phyloP scores from a whole-genome alignment of 345 rosid genomes.

The Turnera subulata region DNA sequence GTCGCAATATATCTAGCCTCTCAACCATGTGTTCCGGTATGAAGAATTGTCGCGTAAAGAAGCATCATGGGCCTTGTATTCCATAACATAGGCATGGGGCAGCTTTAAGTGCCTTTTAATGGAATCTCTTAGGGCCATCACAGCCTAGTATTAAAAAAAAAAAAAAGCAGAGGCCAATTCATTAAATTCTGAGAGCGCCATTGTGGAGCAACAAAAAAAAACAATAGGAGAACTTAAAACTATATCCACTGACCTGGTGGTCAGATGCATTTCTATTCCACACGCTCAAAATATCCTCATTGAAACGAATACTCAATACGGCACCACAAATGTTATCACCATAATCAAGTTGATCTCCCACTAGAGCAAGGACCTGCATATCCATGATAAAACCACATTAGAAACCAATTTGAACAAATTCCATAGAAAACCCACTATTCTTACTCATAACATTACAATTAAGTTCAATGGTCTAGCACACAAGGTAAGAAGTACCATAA shows the following conservation, averaged over 20 bases:
- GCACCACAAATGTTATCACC: constrained; percentile 87
- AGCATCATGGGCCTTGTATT: constrained; percentile 94
- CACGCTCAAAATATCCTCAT: constrained; percentile 83
- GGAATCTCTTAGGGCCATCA: constrained; percentile 48
- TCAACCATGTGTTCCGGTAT: constrained; percentile 91
- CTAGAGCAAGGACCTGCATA: constrained; percentile 81
- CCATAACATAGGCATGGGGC: constrained; percentile 89
- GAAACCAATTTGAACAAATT: not conserved
- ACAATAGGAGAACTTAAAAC: not conserved
- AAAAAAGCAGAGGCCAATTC: not conserved
- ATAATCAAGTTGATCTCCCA: constrained; percentile 86
- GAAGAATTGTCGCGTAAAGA: constrained; percentile 91
- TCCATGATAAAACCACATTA: not conserved
- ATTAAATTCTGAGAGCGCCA: not conserved
- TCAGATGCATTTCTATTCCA: constrained; percentile 96
- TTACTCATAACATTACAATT: not conserved
- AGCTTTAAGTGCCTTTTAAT: constrained; percentile 80
- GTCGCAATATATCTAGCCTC: constrained; percentile 46
- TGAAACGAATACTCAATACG: constrained; percentile 86
- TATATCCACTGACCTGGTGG: constrained; percentile 55
- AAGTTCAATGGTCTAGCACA: not conserved
- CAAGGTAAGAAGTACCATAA: not conserved
- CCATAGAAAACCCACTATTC: not conserved
- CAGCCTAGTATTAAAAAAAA: constrained; percentile 62
- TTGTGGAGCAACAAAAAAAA: not conserved